phyloP scores from a whole-genome alignment of 371 early-diverging fungal species.

The Rhizopus arrhizus region DNA sequence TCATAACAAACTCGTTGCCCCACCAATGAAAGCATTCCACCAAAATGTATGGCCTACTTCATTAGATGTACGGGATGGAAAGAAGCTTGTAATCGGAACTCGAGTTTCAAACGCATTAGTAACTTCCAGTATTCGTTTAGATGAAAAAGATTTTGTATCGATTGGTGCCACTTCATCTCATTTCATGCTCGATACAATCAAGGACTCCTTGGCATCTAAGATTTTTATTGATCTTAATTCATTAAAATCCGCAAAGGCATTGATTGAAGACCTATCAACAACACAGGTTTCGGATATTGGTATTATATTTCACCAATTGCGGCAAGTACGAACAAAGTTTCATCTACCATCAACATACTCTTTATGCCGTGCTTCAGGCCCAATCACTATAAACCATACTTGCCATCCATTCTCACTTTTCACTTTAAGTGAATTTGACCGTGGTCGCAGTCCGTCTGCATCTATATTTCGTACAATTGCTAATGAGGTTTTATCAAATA shows the following conservation, averaged over 20 bases:
- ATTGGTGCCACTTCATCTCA: conserved; percentile 11
- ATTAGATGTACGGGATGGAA: conserved; percentile 12
- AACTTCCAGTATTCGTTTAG: conserved; percentile 19
- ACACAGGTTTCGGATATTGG: conserved; percentile 9
- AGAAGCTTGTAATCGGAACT: conserved; percentile 21
- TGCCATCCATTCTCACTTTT: conserved; percentile 15
- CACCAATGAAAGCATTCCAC: conserved; percentile 9
- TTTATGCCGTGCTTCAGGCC: conserved; percentile 18
- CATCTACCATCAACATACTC: conserved; percentile 17
- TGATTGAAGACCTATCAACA: conserved; percentile 15
- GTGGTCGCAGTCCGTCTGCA: conserved; percentile 18
- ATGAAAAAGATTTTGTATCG: conserved; percentile 10
- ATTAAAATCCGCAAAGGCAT: conserved; percentile 19
- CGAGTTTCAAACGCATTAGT: conserved; percentile 18
- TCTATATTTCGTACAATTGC: conserved; percentile 13
- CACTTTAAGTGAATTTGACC: conserved; percentile 18
- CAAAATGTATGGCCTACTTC: conserved; percentile 19
- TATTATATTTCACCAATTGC: conserved; percentile 12
- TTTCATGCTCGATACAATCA: conserved; percentile 21
- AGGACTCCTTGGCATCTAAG: conserved; percentile 20
- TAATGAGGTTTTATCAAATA: conserved; percentile 14
- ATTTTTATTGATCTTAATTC: conserved; percentile 19
- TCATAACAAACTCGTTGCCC: conserved; percentile 12
- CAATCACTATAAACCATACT: conserved; percentile 14
- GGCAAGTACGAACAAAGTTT: conserved; percentile 20